Percentiles rank a stretch among this genome's conserved stretches.
Conservation (phyloP, 495 filamentous ascomycete genomes). For the Xeromyces bisporus region DNA sequence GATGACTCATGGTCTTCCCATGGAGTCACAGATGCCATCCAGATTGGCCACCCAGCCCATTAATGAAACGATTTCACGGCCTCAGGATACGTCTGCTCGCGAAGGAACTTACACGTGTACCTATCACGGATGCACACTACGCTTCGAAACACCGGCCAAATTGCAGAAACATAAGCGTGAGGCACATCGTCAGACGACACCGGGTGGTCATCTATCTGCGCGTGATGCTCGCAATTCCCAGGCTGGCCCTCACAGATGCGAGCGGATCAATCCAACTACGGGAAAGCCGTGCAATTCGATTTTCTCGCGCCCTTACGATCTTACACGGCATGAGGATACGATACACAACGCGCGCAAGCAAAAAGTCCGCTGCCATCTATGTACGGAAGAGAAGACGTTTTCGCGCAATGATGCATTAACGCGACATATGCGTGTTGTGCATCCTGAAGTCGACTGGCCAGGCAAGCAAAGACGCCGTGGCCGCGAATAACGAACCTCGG, state of each 20-base stretch:
- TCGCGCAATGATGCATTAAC: slow-evolving; percentile 85
- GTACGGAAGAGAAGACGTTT: slow-evolving; percentile 96
- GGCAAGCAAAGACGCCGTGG: slow-evolving; percentile 40
- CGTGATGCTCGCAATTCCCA: slow-evolving; percentile 53
- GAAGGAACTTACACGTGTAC: slow-evolving; percentile 89
- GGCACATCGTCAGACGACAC: slow-evolving; percentile 54
- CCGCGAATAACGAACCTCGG: slow-evolving; percentile 14
- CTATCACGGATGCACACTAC: slow-evolving; percentile 73
- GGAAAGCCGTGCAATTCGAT: slow-evolving; percentile 91
- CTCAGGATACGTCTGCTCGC: slow-evolving; percentile 49
- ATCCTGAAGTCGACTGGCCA: slow-evolving; percentile 68
- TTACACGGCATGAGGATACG: slow-evolving; percentile 92
- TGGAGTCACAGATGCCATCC: slow-evolving; percentile 10
- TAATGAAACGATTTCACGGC: slow-evolving; percentile 29
- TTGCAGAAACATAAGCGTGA: slow-evolving; percentile 95
- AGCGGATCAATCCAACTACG: slow-evolving; percentile 86
- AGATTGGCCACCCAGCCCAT: slow-evolving; percentile 7
- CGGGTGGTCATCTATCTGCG: slow-evolving; percentile 23
- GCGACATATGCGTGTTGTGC: slow-evolving; percentile 79
- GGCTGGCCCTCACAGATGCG: slow-evolving; percentile 77
- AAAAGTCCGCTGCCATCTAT: slow-evolving; percentile 87
- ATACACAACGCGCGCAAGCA: slow-evolving; percentile 90
- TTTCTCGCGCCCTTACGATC: slow-evolving; percentile 95
- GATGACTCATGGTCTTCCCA: slow-evolving; percentile 18
- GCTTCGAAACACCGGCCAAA: slow-evolving; percentile 72